These are phyloP conservation scores for Phytophthora hibernalis DNA, from an alignment of 352 stramenopile species.

Conservation along the genomic window DNA sequence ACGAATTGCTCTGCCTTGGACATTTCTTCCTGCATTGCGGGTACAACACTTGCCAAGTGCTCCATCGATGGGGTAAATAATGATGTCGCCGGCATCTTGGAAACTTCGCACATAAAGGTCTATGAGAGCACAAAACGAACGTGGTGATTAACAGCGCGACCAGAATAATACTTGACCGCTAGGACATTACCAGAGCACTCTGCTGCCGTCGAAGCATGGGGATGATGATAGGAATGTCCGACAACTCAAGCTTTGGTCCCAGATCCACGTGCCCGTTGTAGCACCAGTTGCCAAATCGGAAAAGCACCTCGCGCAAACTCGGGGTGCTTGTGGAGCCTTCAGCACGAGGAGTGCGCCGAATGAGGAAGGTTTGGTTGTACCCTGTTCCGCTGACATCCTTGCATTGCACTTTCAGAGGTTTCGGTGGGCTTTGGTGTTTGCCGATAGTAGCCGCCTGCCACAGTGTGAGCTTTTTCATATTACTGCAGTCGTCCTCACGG, in stretches of 20 bases:
- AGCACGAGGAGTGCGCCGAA: conserved; percentile 63
- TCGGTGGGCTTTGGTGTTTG: conserved; percentile 68
- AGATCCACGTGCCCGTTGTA: conserved; percentile 95
- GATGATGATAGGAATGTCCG: conserved; percentile 94
- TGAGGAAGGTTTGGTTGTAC: conserved; percentile 90
- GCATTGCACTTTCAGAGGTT: conserved; percentile 85
- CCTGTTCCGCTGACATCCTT: conserved; percentile 83
- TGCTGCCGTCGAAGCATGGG: conserved; percentile 94
- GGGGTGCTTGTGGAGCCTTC: conserved; percentile 35
- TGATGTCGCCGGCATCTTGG: conserved; percentile 88
- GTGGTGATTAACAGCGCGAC: background rate
- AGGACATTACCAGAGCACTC: conserved; percentile 74
- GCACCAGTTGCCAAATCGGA: conserved; percentile 96
- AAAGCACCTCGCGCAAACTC: conserved; percentile 92
- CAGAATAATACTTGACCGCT: background rate
- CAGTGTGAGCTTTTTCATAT: conserved; percentile 94
- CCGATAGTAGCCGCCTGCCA: conserved; percentile 82
- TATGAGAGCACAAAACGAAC: conserved; percentile 22
- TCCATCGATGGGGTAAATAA: conserved; percentile 91
- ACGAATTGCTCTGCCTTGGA: conserved; percentile 87
- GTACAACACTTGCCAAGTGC: conserved; percentile 79
- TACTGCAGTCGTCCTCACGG: conserved; percentile 76
- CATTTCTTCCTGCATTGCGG: conserved; percentile 90
- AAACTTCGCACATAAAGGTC: conserved; percentile 94
- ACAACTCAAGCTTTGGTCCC: conserved; percentile 86